These are phyloP conservation scores for Emergomyces pasteurianus DNA, from an alignment of 2,329 filamentous ascomycete species.

Conservation along the genomic window DNA sequence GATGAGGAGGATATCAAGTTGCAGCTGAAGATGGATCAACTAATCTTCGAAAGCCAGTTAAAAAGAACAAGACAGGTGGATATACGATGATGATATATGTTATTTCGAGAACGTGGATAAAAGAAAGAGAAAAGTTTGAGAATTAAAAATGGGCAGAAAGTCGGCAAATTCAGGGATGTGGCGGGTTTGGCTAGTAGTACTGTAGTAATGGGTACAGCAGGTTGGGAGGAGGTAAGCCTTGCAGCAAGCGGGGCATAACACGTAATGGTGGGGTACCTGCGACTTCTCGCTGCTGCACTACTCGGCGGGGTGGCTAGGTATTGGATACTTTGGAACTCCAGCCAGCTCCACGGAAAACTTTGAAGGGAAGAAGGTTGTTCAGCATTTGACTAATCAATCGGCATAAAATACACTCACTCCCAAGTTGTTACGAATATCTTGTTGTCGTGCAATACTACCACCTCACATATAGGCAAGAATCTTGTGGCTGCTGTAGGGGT, in stretches of 20 bases:
- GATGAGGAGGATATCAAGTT: neutral
- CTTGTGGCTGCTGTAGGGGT: no score
- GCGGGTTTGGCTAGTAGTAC: no score
- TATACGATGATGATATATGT: neutral
- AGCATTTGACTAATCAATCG: neutral
- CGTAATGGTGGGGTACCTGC: neutral
- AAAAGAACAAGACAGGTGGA: neutral
- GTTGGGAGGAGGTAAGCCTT: no score
- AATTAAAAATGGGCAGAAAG: slow-evolving; percentile 4
- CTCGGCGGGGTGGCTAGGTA: neutral
- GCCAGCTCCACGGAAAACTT: neutral
- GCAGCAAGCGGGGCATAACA: neutral
- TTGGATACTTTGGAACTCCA: no score
- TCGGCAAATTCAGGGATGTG: slow-evolving; percentile 8
- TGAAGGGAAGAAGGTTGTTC: no score
- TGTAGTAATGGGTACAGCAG: no score
- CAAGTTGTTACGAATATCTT: no score
- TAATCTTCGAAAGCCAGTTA: neutral
- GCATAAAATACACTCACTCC: no score
- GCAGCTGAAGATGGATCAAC: neutral
- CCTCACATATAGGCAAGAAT: no score
- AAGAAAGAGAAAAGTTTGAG: no score
- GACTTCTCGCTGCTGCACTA: neutral
- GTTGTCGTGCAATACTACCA: no score
- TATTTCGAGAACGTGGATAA: no score